phyloP scores from a whole-genome alignment of 352 stramenopile species.

The Pythium plurisporium region DNA sequence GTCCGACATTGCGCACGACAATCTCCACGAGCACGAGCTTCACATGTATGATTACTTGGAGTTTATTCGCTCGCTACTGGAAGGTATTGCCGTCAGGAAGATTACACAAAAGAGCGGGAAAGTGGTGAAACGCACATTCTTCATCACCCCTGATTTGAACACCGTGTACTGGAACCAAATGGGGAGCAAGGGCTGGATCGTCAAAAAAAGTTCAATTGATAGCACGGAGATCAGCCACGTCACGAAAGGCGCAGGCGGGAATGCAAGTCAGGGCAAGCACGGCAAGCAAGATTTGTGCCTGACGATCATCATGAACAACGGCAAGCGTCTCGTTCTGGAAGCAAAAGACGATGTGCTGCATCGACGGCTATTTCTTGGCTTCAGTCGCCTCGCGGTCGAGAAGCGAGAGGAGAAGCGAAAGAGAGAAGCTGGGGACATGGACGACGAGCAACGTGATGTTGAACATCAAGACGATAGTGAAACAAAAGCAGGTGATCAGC shows the following conservation, averaged over 20 bases:
- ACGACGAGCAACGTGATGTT: neutral
- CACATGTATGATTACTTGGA: conserved; percentile 68
- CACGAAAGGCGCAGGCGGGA: conserved; percentile 37
- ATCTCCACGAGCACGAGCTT: conserved; percentile 54
- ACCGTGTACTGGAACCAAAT: conserved; percentile 54
- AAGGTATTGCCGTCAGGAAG: conserved; percentile 58
- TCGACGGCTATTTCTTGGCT: conserved; percentile 47
- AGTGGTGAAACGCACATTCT: conserved; percentile 58
- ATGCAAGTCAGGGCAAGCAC: conserved; percentile 4
- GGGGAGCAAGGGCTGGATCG: conserved; percentile 37
- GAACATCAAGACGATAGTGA: neutral
- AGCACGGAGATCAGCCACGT: conserved; percentile 41
- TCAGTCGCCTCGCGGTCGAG: conserved; percentile 42
- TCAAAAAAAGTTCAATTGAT: conserved; percentile 47
- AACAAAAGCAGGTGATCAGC: neutral
- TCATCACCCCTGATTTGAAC: conserved; percentile 43
- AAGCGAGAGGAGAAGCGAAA: conserved; percentile 34
- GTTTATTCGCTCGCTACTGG: conserved; percentile 58
- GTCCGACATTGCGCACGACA: conserved; percentile 63
- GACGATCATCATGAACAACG: conserved; percentile 39
- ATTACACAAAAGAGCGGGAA: conserved; percentile 56
- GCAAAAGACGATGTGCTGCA: conserved; percentile 40
- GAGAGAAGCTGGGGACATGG: conserved; percentile 3
- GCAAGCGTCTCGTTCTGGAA: conserved; percentile 49
- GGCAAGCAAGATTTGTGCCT: conserved; percentile 39